Evolutionary conservation across 169 alveolate species (phyloP).

Genomic region (Cryptosporidium meleagridis): DNA sequence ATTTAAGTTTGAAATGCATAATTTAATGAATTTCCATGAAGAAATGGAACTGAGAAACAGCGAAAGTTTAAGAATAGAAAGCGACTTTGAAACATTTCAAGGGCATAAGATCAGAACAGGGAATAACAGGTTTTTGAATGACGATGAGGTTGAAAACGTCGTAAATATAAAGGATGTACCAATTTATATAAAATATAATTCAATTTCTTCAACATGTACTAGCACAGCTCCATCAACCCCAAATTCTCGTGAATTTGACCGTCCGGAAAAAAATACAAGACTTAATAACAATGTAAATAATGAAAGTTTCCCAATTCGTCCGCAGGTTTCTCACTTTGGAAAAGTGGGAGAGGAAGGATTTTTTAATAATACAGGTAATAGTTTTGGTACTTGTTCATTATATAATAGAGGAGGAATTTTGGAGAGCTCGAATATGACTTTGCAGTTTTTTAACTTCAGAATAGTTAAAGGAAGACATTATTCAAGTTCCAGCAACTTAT

Average conservation of each 20-base stretch:
- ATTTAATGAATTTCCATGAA: conserved; percentile 1
- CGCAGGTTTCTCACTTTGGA: conserved; percentile 7
- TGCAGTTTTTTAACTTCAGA: conserved; percentile 42
- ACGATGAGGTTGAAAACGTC: conserved; percentile 20
- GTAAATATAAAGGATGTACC: conserved; percentile 43
- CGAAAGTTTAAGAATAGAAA: not conserved
- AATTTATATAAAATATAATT: conserved; percentile 17
- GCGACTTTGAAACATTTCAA: not conserved
- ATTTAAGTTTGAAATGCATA: conserved; percentile 7
- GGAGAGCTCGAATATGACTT: conserved; percentile 15
- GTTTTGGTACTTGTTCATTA: not conserved
- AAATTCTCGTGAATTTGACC: conserved; percentile 53
- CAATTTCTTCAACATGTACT: conserved; percentile 11
- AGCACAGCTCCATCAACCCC: conserved; percentile 74
- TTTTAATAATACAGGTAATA: not conserved
- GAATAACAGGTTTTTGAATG: not conserved
- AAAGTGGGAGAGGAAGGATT: not conserved
- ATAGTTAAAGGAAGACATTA: conserved; percentile 24
- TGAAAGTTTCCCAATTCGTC: not conserved
- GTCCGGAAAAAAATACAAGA: not conserved
- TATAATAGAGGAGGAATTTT: not conserved
- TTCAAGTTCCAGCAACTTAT: conserved; percentile 3
- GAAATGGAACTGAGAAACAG: not conserved
- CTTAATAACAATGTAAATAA: not conserved
- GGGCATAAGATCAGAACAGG: not conserved